Conservation (phyloP, 2,329 filamentous ascomycete genomes). For the Plenodomus tracheiphilus region DNA sequence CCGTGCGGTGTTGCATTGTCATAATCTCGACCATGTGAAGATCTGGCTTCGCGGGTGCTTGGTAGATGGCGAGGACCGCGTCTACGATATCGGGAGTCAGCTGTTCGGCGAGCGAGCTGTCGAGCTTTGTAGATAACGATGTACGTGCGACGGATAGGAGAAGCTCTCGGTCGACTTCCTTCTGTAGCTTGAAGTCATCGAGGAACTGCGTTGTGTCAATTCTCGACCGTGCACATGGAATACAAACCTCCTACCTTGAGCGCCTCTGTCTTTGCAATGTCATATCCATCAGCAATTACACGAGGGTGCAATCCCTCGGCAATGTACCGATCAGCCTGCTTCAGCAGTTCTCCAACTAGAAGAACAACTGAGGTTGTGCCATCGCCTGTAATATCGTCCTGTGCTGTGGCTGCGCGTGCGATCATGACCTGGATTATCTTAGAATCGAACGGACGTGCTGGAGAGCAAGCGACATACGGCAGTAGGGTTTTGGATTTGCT, state of each 20-base stretch:
- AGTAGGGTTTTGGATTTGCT: constrained; percentile 97
- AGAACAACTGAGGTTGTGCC: constrained; percentile 96
- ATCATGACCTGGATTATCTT: constrained; percentile 62
- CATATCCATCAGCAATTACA: constrained; percentile 96
- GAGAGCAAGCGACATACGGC: constrained; percentile 61
- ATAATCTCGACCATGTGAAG: constrained; percentile 99
- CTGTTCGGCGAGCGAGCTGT: constrained; percentile 82
- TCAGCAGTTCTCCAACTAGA: constrained; percentile 92
- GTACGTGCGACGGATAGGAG: constrained; percentile 91
- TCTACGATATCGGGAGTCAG: constrained; percentile 96
- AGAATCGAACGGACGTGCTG: constrained; percentile 3
- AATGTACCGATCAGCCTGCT: constrained; percentile 96
- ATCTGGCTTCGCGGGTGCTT: constrained; percentile 87
- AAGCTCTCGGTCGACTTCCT: constrained; percentile 89
- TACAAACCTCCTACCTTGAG: constrained; percentile 65
- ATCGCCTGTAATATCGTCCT: constrained; percentile 98
- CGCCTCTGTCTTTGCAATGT: constrained; percentile 91
- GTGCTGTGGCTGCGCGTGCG: constrained; percentile 84
- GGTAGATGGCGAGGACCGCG: constrained; percentile 91
- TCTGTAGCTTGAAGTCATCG: constrained; percentile 86
- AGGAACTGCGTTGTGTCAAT: constrained; percentile 67
- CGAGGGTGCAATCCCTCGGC: constrained; percentile 94
- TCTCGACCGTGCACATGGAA: background rate
- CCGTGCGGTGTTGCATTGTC: constrained; percentile 99
- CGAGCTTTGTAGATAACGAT: constrained; percentile 93